Percentiles rank a stretch among this genome's conserved stretches.
These are phyloP conservation scores for Poa pratensis DNA, from an alignment of 176 grass and related monocot genomes.

Conservation along the genomic window DNA sequence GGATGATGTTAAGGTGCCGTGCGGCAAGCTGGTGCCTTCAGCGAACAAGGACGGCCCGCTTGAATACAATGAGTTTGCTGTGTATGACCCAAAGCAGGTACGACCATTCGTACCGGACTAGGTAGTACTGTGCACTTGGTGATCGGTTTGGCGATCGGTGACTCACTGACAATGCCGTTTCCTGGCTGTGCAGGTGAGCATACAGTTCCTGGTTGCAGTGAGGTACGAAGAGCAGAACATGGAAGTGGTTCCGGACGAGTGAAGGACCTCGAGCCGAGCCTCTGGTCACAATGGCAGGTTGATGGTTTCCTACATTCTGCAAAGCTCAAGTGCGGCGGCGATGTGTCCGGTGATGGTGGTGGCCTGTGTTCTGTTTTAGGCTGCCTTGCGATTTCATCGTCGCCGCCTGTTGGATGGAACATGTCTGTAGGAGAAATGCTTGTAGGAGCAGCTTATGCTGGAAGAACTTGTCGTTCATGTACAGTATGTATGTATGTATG, in stretches of 20 bases:
- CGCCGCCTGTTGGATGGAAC: not conserved
- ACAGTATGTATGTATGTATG: conserved; percentile 20
- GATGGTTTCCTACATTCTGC: not conserved
- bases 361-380: conserved; percentile 26
- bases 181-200: conserved; percentile 56
- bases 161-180: not conserved
- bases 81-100: conserved; percentile 86
- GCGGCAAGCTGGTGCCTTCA: conserved; percentile 72
- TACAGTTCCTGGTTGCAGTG: conserved; percentile 76
- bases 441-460: not conserved
- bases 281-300: not conserved
- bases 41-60: conserved; percentile 59
- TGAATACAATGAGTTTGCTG: conserved; percentile 82
- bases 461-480: not conserved
- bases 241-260: conserved; percentile 56
- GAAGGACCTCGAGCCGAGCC: not conserved
- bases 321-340: not conserved
- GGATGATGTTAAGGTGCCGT: conserved; percentile 75
- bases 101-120: not conserved
- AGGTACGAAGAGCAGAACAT: conserved; percentile 83
- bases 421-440: not conserved
- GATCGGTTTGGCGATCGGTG: not conserved
- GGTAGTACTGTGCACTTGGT: not conserved
- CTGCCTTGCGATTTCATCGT: not conserved
- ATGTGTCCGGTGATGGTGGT: not conserved